Evolutionary conservation across 2,329 filamentous ascomycete species (phyloP), one percentile per base, ranked within the genome.

Genomic region (Aureobasidium sp.): DNA sequence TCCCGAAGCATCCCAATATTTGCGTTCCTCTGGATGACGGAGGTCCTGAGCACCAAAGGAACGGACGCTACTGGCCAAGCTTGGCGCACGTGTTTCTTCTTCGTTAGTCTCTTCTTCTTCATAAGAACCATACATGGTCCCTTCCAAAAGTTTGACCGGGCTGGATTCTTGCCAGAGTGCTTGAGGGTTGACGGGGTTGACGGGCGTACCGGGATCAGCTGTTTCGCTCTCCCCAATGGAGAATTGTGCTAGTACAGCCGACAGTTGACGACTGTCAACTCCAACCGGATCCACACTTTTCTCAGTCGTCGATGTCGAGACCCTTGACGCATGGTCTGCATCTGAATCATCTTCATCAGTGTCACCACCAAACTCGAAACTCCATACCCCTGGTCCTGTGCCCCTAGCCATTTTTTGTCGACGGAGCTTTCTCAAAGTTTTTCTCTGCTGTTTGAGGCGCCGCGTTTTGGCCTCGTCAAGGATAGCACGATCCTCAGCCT

Each of bases 81-180:
- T 96, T 37, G 90, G 88, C 4, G 89, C 89, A 55, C 90, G 83
- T 47, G 84, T 68, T 10, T 62, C 61, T 15, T 68, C 57, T 50
- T 50, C 30, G 25, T 59, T 47, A 16, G 16, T 34, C 3, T 32
- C 36, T 36, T 59, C 57, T 15, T 62, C 72, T 25, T 87, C 83
- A 62, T 90, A 91, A 2, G 88, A 78, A 2, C 88, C 89, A 67
- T 89, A 91, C 83, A 92, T 88, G 59, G 85, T 88, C 15, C 87
- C 88, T 64, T 93, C 89, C 0, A 94, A 78, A 15, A 59, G 27
- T 37, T 62, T 50, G 50, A 32, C 50, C 25, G 61, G 53, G 29
- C 52, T 54, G 7, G 41, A 5, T 37, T 60, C 36, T 41, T 39
- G 50, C 34, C 59, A 54, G 15, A 62, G 52, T 10, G 62, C 45